Percentiles rank a stretch among this genome's conserved stretches.
These are phyloP conservation scores for Colletotrichum higginsianum DNA, from an alignment of 2,329 filamentous ascomycete genomes.

Conservation along the genomic window DNA sequence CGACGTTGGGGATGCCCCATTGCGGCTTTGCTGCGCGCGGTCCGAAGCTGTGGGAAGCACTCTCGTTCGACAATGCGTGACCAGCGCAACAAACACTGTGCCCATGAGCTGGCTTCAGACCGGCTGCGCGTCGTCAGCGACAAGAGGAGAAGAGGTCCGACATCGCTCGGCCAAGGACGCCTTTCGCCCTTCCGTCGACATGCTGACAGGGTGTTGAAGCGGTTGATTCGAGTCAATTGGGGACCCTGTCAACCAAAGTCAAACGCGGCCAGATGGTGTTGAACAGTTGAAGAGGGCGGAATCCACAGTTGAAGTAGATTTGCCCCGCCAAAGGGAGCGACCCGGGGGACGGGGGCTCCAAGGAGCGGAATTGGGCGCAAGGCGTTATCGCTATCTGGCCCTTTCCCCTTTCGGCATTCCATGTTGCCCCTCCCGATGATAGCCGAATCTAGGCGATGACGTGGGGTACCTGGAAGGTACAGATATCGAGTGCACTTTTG, in stretches of 20 bases:
- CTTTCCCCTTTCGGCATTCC: not conserved
- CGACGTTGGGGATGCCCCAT: conserved; percentile 27
- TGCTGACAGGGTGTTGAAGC: conserved; percentile 19
- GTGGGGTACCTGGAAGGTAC: conserved; percentile 8
- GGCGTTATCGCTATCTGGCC: conserved; percentile 36
- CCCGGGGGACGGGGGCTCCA: not conserved
- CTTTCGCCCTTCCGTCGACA: conserved; percentile 28
- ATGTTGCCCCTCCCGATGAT: conserved; percentile 31
- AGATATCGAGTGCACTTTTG: not conserved
- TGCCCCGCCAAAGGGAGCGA: not conserved
- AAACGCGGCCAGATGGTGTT: not conserved
- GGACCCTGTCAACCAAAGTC: not conserved
- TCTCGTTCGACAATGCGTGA: conserved; percentile 5
- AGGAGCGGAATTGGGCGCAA: conserved; percentile 27
- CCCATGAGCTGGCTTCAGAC: not conserved
- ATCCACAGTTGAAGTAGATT: not conserved
- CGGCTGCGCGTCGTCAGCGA: not conserved
- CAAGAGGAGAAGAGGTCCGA: not conserved
- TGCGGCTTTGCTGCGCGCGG: conserved; percentile 41
- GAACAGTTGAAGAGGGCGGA: not conserved
- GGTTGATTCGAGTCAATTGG: conserved; percentile 10
- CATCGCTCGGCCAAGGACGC: conserved; percentile 31
- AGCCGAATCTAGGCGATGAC: conserved; percentile 41
- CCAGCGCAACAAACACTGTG: not conserved
- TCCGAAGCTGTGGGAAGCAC: conserved; percentile 29